Percentiles rank a stretch among this genome's conserved stretches.
phyloP scores from a whole-genome alignment of 805 yeast species.

The Sugiyamaella valdiviana region DNA sequence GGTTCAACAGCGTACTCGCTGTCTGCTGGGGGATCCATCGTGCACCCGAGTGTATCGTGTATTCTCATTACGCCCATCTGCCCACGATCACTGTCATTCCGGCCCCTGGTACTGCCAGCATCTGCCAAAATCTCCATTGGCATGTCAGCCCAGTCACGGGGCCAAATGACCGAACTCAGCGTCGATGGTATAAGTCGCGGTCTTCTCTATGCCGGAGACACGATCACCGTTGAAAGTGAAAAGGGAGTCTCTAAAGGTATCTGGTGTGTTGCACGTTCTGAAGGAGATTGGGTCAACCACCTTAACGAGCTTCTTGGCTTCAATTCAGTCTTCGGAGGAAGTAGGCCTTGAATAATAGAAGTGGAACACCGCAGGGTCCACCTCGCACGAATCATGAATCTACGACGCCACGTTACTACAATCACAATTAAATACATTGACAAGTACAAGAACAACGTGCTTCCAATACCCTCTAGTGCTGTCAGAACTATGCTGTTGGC shows the following conservation, averaged over 20 bases:
- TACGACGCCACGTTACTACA: not conserved
- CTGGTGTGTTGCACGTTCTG: conserved; percentile 79
- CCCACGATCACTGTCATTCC: conserved; percentile 82
- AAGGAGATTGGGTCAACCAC: conserved; percentile 88
- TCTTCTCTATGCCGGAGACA: conserved; percentile 62
- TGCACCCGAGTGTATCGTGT: conserved; percentile 81
- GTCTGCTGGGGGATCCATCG: conserved; percentile 87
- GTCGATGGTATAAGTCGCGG: conserved; percentile 81
- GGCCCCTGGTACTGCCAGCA: conserved; percentile 80
- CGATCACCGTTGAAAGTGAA: conserved; percentile 26
- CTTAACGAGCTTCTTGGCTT: conserved; percentile 84
- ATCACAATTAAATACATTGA: not conserved
- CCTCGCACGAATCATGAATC: not conserved
- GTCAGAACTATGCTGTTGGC: not conserved
- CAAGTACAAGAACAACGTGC: not conserved
- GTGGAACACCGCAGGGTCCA: not conserved
- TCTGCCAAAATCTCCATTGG: conserved; percentile 53
- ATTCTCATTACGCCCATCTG: conserved; percentile 84
- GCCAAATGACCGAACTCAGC: conserved; percentile 51
- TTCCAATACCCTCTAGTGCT: not conserved
- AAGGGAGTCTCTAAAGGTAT: conserved; percentile 45
- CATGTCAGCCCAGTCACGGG: conserved; percentile 31
- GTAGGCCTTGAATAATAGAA: not conserved
- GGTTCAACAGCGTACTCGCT: conserved; percentile 93
- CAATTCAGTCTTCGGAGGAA: conserved; percentile 64